These are phyloP conservation scores for Quillaja saponaria DNA, from an alignment of 306 rosid species.

Conservation along the genomic window DNA sequence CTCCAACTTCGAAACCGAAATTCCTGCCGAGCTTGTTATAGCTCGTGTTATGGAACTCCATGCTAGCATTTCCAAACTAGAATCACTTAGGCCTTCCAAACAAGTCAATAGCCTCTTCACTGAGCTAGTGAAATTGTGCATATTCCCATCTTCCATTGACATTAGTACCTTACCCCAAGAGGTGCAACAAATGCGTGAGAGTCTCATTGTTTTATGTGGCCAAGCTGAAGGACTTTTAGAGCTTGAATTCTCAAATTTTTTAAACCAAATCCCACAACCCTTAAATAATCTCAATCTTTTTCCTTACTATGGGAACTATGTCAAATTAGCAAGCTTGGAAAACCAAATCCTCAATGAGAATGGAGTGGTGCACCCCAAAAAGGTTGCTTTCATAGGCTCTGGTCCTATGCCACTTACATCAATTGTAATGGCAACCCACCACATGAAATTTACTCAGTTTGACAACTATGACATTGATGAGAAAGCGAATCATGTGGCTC, in stretches of 20 bases:
- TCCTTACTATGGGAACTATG: conserved; percentile 68
- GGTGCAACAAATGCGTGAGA: conserved; percentile 44
- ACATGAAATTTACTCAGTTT: conserved; percentile 59
- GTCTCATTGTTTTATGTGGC: conserved; percentile 58
- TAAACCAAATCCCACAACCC: conserved; percentile 46
- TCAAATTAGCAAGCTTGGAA: conserved; percentile 62
- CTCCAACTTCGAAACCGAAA: conserved; percentile 39
- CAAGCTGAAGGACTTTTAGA: conserved; percentile 71
- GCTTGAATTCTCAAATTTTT: conserved; percentile 63
- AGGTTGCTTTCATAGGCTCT: conserved; percentile 70
- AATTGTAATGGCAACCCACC: conserved; percentile 60
- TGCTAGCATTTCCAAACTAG: conserved; percentile 58
- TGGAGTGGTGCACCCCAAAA: conserved; percentile 45
- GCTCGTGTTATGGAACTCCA: conserved; percentile 50
- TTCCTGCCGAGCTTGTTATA: conserved; percentile 44
- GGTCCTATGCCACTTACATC: conserved; percentile 87
- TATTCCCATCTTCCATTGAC: conserved; percentile 55
- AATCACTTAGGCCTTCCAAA: conserved; percentile 62
- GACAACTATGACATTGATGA: conserved; percentile 64
- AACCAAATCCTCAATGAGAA: conserved; percentile 45
- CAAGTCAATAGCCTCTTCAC: conserved; percentile 68
- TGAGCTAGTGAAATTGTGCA: conserved; percentile 60
- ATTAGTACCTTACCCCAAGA: conserved; percentile 50
- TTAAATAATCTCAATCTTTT: conserved; percentile 53
- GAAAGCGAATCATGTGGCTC: conserved; percentile 61